Evolutionary conservation across 2,329 filamentous ascomycete genomes (phyloP).

Genomic region (Aspergillus tamarii): DNA sequence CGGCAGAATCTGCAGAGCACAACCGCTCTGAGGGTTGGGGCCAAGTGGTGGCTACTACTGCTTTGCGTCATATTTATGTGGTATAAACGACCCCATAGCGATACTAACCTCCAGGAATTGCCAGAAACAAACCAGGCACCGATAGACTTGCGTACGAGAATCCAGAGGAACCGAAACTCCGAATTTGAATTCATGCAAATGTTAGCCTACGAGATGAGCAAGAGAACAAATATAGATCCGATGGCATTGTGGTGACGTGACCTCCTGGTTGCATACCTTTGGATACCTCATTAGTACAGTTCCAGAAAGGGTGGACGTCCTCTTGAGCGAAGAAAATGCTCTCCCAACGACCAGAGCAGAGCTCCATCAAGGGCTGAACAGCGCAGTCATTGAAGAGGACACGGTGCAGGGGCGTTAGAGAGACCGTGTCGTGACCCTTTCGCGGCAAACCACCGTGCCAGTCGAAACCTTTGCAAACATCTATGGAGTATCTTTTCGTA

Average conservation of each 20-base stretch:
- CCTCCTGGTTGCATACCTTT: not conserved
- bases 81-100: not conserved
- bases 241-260: not conserved
- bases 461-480: not conserved
- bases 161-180: not conserved
- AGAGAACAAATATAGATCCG: not conserved
- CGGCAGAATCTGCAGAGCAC: not conserved
- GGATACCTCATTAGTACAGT: too few relatives aligned
- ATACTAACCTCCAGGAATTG: not conserved
- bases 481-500: not conserved
- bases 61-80: constrained; percentile 1
- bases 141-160: not conserved
- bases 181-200: not conserved
- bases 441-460: not conserved
- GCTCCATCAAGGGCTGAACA: not conserved
- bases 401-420: not conserved
- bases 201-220: constrained; percentile 1
- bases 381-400: not conserved
- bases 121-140: not conserved
- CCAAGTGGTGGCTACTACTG: not conserved
- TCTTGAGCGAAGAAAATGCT: not conserved
- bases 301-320: not conserved
- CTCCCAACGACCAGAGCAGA: not conserved
- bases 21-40: not conserved
- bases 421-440: not conserved